phyloP scores from a whole-genome alignment of 148 eudicot species.

The Dysphania ambrosioides region DNA sequence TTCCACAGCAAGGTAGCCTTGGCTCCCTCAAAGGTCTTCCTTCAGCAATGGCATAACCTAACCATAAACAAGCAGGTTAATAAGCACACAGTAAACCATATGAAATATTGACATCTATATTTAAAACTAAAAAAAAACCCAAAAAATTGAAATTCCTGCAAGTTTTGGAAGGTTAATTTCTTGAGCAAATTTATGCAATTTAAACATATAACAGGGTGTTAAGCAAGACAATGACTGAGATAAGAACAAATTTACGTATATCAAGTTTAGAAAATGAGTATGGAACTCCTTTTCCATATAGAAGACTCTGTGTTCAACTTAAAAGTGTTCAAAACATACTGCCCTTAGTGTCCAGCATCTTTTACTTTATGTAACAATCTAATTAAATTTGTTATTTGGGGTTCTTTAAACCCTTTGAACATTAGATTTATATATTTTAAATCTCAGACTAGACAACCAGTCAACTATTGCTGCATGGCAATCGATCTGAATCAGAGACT shows the following conservation, averaged over 20 bases:
- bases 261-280: background rate
- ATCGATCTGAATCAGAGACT: background rate
- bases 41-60: slow-evolving; percentile 66
- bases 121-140: background rate
- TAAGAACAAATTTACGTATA: background rate
- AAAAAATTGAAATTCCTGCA: background rate
- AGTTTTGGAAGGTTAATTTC: background rate
- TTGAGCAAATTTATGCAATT: background rate
- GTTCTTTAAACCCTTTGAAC: background rate
- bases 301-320: background rate
- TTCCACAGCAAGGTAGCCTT: slow-evolving; percentile 76
- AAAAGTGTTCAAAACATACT: background rate
- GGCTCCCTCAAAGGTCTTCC: slow-evolving; percentile 52
- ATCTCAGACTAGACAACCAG: background rate
- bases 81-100: background rate
- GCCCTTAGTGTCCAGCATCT: background rate
- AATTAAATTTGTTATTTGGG: background rate
- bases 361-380: background rate
- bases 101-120: background rate
- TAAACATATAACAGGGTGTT: too few species aligned
- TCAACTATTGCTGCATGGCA: background rate
- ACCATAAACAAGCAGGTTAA: slow-evolving; percentile 8
- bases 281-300: background rate
- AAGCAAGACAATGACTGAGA: background rate
- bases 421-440: background rate